Evolutionary conservation across 2,329 filamentous ascomycete genomes (phyloP), one percentile per base, ranked within the genome.

Genomic region (Claviceps spartinae): DNA sequence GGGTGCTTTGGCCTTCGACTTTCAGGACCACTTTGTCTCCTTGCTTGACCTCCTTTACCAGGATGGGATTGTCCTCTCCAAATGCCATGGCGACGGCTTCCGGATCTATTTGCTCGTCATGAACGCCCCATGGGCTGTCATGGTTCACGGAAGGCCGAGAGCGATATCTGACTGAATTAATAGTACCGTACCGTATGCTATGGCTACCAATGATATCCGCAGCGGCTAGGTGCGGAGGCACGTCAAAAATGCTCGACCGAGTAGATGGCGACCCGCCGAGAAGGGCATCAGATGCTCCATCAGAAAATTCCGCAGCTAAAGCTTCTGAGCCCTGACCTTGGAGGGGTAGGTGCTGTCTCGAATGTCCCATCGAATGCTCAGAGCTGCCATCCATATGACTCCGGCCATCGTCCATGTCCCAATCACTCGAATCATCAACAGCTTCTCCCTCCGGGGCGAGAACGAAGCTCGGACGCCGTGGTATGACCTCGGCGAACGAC

Each of bases 1-100:
- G 75, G 1, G 91, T 98, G n/a, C 88, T 95, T 70, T 94, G 89
- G 41, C 91, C 91, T 55, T 95, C 85, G 2, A 95, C 83, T 2
- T 91, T 79, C 59, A 91, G 79, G 52, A 95, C 81, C 47, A 91
- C 79, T 62, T 85, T 88, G 43, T 93, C 88, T 58, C 93, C 88
- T 60, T 93, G 86, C 64, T 94, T 86, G 13, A 95, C 78, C 66
- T 90, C 86, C 69, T 89, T 91, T 50, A 96, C 83, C n/a, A 95
- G 71, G 52, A 96, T 76, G 2, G 88, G 86, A 58, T 86, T 82
- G n/a, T 52, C 53, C 38, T 57, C 57, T 6, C 54, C 50, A 34
- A 41, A 63, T 11, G 63, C 59, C 26, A 60, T 63, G 4, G 67
- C 65, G 6, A 51, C 55, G 11, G 49, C 57, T 4, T 57, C 59